These are phyloP conservation scores for Polychaeton citri DNA, from an alignment of 2,329 filamentous ascomycete species.

Conservation along the genomic window DNA sequence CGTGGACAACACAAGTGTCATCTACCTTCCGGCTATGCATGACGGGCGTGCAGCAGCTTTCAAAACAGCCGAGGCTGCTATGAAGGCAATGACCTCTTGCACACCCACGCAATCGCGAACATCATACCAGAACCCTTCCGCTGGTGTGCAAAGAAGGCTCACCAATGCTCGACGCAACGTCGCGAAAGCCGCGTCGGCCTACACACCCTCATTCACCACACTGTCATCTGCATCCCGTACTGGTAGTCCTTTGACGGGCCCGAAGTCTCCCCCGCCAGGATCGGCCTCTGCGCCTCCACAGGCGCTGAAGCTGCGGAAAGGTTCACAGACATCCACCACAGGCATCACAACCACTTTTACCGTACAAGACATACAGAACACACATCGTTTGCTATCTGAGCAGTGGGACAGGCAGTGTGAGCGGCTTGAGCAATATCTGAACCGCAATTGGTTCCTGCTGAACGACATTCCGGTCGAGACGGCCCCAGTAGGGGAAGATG, in stretches of 20 bases:
- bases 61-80: conserved; percentile 27
- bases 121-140: not conserved
- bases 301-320: not conserved
- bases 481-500: conserved; percentile 31
- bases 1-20: conserved; percentile 49
- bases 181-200: conserved; percentile 12
- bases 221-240: not conserved
- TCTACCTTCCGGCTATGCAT: conserved; percentile 50
- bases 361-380: conserved; percentile 38
- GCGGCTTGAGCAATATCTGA: conserved; percentile 32
- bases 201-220: not conserved
- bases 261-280: not conserved
- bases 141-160: not conserved
- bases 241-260: not conserved
- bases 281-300: not conserved
- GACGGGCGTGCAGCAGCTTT: conserved; percentile 49
- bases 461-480: conserved; percentile 29
- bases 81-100: conserved; percentile 17
- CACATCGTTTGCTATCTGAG: conserved; percentile 33
- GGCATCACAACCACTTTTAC: conserved; percentile 16
- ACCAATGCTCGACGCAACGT: conserved; percentile 16
- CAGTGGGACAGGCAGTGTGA: conserved; percentile 38
- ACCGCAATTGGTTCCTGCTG: conserved; percentile 33
- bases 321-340: not conserved
- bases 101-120: not conserved